phyloP scores from a whole-genome alignment of 495 filamentous ascomycete species.

The Neurospora hispaniola region DNA sequence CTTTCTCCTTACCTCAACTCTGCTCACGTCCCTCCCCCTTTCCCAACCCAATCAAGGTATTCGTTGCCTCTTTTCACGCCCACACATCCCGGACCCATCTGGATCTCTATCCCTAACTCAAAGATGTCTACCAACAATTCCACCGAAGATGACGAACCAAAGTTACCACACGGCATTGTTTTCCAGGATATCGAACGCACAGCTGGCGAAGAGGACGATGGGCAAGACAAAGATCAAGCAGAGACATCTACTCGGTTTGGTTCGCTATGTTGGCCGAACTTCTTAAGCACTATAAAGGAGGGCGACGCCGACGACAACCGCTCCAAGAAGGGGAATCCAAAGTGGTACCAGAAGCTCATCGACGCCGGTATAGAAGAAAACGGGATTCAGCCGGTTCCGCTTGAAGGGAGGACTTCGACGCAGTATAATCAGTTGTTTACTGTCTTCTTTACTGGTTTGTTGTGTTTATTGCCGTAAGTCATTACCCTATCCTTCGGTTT shows the following conservation, averaged over 20 bases:
- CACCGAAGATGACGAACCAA: background rate
- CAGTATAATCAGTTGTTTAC: slow-evolving; percentile 42
- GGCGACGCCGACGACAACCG: slow-evolving; percentile 24
- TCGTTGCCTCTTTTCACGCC: background rate
- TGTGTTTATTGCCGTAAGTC: slow-evolving; percentile 35
- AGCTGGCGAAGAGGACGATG: background rate
- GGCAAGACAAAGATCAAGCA: background rate
- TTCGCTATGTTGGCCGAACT: background rate
- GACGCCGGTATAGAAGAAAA: slow-evolving; percentile 39
- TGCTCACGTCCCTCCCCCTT: background rate
- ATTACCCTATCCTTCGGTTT: background rate
- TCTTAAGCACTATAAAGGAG: slow-evolving; percentile 6
- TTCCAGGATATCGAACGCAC: background rate
- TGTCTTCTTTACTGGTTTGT: slow-evolving; percentile 33
- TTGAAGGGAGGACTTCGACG: slow-evolving; percentile 39
- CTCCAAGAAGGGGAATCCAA: slow-evolving; percentile 17
- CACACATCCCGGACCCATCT: background rate
- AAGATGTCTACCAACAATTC: background rate
- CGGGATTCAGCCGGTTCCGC: slow-evolving; percentile 43
- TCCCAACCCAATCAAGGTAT: background rate
- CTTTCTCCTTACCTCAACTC: background rate
- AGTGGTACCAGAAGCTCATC: slow-evolving; percentile 33
- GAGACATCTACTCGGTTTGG: background rate
- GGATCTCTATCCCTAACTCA: background rate
- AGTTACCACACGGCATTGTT: background rate